Evolutionary conservation across 2,329 filamentous ascomycete genomes (phyloP), one percentile per base, ranked within the genome.

Genomic region (Colletotrichum sp.): DNA sequence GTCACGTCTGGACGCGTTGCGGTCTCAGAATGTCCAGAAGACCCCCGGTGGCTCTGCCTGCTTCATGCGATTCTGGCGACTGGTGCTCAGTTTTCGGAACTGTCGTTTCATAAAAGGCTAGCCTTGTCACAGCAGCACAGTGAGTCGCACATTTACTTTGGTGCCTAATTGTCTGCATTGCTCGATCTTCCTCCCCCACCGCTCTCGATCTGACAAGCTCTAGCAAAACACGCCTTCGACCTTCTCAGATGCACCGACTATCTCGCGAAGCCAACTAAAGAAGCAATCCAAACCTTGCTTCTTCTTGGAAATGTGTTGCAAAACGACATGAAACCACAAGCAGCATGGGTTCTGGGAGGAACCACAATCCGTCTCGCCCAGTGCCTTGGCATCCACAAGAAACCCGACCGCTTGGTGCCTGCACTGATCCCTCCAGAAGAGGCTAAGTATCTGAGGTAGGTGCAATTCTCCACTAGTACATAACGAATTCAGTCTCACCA

Each of bases 251-350:
- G 39, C 48, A 67, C 65, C 10, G 65, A 67, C n/a, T 67, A 67
- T 43, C 48, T 67, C 3, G 48, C 65, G 22, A 52, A n/a, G 13
- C 65, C 65, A 25, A 16, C 48, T 10, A 58, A 18, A 12, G 18
- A 28, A 25, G 18, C 48, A 27, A 15, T 67, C 1, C 65, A 67
- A 15, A 67, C 65, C 13, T 52, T 67, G 6, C 48, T 67, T 18
- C 48, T 77, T 8, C 61, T 77, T 7, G 76, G 76, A 1, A 76
- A 70, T 30, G 70, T 70, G 6, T 68, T 77, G 13, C 76, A 76
- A n/a, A 77, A 74, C 32, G 34, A 70, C 12, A 76, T 76, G 64
- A 72, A 77, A 25, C 76, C 76, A 5, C 76, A 77, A 32, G 66
- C 76, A 4, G 76, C 76, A n/a, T 77, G 73, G 73, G 66, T 74